Evolutionary conservation across 1,284 basidiomycete genomes (phyloP).

Genomic region (Tilletiaria anomala): DNA sequence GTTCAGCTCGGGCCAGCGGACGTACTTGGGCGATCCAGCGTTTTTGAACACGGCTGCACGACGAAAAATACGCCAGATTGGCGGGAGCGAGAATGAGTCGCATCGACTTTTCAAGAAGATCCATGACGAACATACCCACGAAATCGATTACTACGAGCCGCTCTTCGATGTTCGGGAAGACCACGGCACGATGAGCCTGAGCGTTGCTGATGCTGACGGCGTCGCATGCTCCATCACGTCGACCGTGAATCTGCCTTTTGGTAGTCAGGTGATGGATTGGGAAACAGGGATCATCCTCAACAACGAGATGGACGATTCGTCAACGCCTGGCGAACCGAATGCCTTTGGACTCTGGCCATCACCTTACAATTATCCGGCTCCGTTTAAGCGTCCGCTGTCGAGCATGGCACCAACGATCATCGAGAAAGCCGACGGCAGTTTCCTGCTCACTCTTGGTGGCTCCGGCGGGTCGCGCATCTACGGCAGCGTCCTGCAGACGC

Average conservation of each 20-base stretch:
- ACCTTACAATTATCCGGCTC: conserved; percentile 43
- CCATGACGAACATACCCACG: background rate
- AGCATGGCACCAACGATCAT: conserved; percentile 68
- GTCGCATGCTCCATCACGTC: conserved; percentile 42
- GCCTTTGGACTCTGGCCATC: conserved; percentile 54
- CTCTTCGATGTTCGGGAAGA: conserved; percentile 35
- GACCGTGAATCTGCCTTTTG: conserved; percentile 42
- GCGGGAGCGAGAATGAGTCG: background rate
- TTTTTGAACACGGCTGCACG: conserved; percentile 20
- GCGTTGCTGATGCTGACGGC: conserved; percentile 39
- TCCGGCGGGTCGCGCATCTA: conserved; percentile 79
- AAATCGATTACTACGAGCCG: conserved; percentile 36
- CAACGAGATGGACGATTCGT: conserved; percentile 42
- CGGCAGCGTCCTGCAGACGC: conserved; percentile 59
- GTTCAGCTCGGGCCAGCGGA: conserved; percentile 42
- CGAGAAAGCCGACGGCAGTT: conserved; percentile 53
- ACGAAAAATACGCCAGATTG: conserved; percentile 11
- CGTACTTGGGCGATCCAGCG: conserved; percentile 41
- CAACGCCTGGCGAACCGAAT: conserved; percentile 35
- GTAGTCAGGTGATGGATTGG: conserved; percentile 19
- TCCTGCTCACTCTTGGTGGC: conserved; percentile 61
- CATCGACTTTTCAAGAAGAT: conserved; percentile 1
- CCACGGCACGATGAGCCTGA: conserved; percentile 41
- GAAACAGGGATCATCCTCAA: conserved; percentile 31
- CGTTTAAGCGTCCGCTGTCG: conserved; percentile 68